Conservation (phyloP, 2,329 filamentous ascomycete species). For the Zymoseptoria pseudotritici region DNA sequence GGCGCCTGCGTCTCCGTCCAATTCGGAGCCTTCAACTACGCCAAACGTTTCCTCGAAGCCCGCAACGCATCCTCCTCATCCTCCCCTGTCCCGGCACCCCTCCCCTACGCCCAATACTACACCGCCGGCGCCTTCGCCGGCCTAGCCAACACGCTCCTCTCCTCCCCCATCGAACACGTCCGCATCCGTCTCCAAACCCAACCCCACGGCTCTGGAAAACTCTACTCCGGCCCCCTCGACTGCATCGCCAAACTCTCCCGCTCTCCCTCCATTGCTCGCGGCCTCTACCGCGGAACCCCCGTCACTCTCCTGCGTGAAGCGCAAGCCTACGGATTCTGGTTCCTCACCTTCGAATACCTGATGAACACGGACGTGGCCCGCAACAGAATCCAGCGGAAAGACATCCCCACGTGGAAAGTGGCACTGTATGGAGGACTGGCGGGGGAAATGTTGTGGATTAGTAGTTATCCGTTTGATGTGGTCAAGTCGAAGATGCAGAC, state of each 20-base stretch:
- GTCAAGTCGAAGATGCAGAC: slow-evolving; percentile 99
- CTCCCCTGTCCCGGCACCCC: slow-evolving; percentile 32
- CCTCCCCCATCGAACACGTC: slow-evolving; percentile 90
- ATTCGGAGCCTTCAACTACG: slow-evolving; percentile 93
- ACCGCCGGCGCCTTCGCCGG: slow-evolving; percentile 86
- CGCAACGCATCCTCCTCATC: slow-evolving; percentile 49
- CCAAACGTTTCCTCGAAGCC: slow-evolving; percentile 75
- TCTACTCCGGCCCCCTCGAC: slow-evolving; percentile 82
- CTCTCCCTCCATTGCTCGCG: slow-evolving; percentile 60
- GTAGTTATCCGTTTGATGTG: slow-evolving; percentile 92
- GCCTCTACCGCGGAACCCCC: slow-evolving; percentile 77
- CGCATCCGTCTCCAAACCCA: slow-evolving; percentile 94
- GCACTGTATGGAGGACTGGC: slow-evolving; percentile 88
- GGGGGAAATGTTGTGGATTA: slow-evolving; percentile 87
- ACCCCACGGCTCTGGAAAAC: slow-evolving; percentile 69
- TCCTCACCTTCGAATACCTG: slow-evolving; percentile 87
- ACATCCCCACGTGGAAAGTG: slow-evolving; percentile 77
- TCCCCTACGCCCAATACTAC: slow-evolving; percentile 84
- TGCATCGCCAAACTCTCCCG: slow-evolving; percentile 77
- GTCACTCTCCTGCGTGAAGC: slow-evolving; percentile 86
- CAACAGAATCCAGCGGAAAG: slow-evolving; percentile 65
- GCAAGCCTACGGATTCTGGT: slow-evolving; percentile 93
- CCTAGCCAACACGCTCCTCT: slow-evolving; percentile 79
- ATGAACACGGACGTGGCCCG: slow-evolving; percentile 84
- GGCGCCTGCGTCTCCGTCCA: slow-evolving; percentile 94